These are phyloP conservation scores for Trypanosoma mega DNA, from an alignment of 208 protist genomes.

Conservation along the genomic window DNA sequence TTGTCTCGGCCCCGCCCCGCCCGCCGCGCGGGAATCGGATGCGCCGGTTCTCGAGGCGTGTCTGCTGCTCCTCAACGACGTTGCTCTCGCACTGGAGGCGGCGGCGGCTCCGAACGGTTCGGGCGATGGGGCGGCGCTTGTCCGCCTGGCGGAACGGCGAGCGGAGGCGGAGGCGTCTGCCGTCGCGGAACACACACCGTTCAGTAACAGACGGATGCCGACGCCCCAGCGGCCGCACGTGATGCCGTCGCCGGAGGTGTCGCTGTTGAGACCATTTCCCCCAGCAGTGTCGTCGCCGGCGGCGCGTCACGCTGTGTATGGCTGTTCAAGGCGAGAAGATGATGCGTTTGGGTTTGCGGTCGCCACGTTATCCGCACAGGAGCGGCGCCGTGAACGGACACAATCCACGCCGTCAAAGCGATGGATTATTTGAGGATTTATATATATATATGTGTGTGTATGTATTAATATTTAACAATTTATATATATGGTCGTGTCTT, in stretches of 20 bases:
- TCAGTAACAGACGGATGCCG: too few relatives aligned
- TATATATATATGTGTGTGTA: neutral
- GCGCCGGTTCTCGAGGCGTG: constrained; percentile 21
- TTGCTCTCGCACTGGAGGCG: neutral
- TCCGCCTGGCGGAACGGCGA: neutral
- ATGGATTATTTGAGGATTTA: constrained; percentile 5
- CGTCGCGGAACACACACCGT: too few relatives aligned
- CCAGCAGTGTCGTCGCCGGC: neutral
- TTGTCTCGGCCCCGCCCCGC: constrained; percentile 7
- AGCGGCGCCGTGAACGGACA: neutral
- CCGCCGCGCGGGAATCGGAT: neutral
- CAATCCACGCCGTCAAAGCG: constrained; percentile 5
- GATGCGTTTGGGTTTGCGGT: constrained; percentile 14
- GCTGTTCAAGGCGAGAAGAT: neutral
- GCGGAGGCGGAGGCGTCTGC: neutral
- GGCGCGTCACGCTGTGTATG: neutral
- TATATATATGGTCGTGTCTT: neutral
- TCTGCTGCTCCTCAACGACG: constrained; percentile 22
- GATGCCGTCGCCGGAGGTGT: neutral
- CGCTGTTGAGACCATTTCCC: neutral
- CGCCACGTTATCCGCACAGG: constrained; percentile 14
- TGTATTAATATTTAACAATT: neutral
- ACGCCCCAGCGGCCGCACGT: too few relatives aligned
- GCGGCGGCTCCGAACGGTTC: neutral
- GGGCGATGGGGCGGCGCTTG: neutral